phyloP scores from a whole-genome alignment of 2,329 filamentous ascomycete genomes.

The Diaporthe ampelina region DNA sequence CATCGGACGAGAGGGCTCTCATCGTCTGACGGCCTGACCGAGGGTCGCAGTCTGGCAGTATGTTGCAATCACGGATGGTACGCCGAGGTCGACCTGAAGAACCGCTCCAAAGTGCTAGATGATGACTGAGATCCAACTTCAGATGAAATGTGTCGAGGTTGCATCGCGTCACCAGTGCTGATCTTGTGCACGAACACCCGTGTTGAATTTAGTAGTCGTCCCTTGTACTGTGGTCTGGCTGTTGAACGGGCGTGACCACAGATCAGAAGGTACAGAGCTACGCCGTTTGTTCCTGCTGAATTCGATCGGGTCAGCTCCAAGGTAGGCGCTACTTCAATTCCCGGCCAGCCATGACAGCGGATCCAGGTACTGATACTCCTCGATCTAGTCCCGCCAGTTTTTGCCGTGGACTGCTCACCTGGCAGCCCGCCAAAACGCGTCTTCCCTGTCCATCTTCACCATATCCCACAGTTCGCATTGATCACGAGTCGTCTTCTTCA shows the following conservation, averaged over 20 bases:
- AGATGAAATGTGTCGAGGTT: constrained; percentile 28
- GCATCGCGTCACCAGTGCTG: constrained; percentile 10
- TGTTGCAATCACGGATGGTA: constrained; percentile 27
- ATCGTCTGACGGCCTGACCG: neutral
- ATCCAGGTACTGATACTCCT: neutral
- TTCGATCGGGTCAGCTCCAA: neutral
- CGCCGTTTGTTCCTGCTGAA: neutral
- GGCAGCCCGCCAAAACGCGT: neutral
- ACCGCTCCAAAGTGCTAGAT: neutral
- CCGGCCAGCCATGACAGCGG: neutral
- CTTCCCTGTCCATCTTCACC: constrained; percentile 15
- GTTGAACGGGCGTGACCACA: neutral
- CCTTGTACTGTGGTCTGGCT: too few relatives aligned
- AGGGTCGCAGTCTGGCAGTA: neutral
- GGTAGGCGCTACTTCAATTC: neutral
- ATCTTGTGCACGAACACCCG: constrained; percentile 8
- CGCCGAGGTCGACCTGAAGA: constrained; percentile 12
- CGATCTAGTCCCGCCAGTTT: neutral
- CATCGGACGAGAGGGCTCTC: constrained; percentile 10
- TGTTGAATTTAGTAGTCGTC: too few relatives aligned
- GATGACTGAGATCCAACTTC: neutral
- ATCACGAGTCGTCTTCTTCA: constrained; percentile 27
- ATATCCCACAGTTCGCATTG: neutral
- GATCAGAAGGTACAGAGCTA: neutral
- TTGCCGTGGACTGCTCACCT: neutral